phyloP scores from a whole-genome alignment of 83 land plant genomes.

The Picea engelmannii region DNA sequence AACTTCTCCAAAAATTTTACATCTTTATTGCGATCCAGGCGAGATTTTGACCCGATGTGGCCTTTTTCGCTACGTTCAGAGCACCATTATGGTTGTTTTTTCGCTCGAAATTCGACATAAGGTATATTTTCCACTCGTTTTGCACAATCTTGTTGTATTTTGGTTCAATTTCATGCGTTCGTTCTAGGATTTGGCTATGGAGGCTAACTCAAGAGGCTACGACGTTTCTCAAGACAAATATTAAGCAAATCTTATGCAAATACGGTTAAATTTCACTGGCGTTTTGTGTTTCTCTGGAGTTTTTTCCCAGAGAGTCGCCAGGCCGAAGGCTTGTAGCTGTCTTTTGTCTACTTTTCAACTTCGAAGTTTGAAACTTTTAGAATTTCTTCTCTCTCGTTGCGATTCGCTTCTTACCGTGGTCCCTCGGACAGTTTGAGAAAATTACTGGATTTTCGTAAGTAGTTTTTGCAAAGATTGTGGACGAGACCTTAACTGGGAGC shows the following conservation, averaged over 20 bases:
- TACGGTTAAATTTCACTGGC: background rate
- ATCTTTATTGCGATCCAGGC: background rate
- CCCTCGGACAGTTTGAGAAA: slow-evolving; percentile 1
- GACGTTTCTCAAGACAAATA: background rate
- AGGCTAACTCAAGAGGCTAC: background rate
- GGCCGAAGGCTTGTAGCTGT: background rate
- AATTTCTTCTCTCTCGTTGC: no score
- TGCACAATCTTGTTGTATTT: slow-evolving; percentile 1
- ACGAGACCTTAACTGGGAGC: background rate
- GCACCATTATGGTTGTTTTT: background rate
- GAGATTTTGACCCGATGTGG: background rate
- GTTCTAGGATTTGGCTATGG: background rate
- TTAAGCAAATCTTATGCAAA: background rate
- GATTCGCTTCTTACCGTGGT: background rate
- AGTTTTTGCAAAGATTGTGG: background rate
- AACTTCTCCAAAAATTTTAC: background rate
- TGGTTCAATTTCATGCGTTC: background rate
- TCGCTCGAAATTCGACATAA: background rate
- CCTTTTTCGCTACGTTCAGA: background rate
- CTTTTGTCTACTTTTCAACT: background rate
- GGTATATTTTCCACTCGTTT: background rate
- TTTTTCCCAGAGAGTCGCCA: background rate
- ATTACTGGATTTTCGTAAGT: background rate
- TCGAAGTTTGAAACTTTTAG: no score
- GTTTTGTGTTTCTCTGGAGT: background rate